phyloP scores from a whole-genome alignment of 306 rosid genomes.

The Castanopsis chinensis region DNA sequence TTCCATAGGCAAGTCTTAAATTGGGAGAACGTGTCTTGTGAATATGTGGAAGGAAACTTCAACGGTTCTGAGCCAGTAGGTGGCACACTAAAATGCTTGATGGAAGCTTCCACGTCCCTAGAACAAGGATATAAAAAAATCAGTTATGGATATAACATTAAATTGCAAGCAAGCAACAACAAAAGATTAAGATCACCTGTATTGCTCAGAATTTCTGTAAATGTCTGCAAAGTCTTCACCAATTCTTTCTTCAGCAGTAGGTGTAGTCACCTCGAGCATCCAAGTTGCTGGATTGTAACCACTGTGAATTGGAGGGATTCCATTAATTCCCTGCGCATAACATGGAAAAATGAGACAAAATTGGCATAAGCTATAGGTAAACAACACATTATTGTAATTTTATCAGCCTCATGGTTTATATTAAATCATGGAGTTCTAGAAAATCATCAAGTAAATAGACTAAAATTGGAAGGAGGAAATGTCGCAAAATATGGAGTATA shows the following conservation, averaged over 20 bases:
- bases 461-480: background rate
- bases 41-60: slow-evolving; percentile 49
- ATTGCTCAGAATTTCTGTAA: slow-evolving; percentile 58
- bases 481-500: background rate
- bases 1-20: slow-evolving; percentile 66
- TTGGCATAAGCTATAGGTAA: background rate
- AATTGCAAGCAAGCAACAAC: slow-evolving; percentile 3
- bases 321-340: slow-evolving; percentile 47
- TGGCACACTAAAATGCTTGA: slow-evolving; percentile 51
- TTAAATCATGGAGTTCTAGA: background rate
- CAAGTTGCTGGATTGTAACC: slow-evolving; percentile 93
- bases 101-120: slow-evolving; percentile 74
- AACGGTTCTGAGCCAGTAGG: slow-evolving; percentile 56
- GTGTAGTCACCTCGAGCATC: slow-evolving; percentile 89
- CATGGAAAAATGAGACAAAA: slow-evolving; percentile 9
- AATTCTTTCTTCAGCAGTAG: slow-evolving; percentile 62
- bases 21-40: slow-evolving; percentile 47
- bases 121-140: slow-evolving; percentile 8
- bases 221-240: slow-evolving; percentile 55
- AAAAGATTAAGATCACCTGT: slow-evolving; percentile 40
- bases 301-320: slow-evolving; percentile 53
- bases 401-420: background rate
- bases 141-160: background rate
- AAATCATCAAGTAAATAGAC: background rate
- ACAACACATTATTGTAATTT: background rate